Evolutionary conservation across 2,329 filamentous ascomycete species (phyloP), one percentile per base, ranked within the genome.

Genomic region (Trichoderma gracile): DNA sequence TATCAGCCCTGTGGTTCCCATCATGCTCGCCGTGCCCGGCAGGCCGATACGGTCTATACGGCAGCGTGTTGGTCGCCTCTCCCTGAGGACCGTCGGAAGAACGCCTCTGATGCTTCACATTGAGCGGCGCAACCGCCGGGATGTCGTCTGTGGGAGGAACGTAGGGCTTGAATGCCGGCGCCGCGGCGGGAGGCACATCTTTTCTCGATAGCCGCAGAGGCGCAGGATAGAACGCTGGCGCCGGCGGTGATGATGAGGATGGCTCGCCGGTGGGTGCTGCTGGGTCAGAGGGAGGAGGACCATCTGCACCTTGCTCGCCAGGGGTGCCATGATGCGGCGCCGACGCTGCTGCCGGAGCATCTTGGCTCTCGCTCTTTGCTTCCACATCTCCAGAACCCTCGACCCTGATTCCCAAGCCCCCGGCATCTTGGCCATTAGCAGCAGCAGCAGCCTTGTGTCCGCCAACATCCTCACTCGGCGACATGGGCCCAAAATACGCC

Each of bases 401-500:
- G 12, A 10, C 19, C n/a, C 4, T 54, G 46, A 38, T 46, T 1
- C 50, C 58, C 15, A 45, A 23, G 3, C 49, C 58, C 17, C 38
- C 58, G 12, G 30, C 58, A 43, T 8, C 38, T 12, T 17, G 6
- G 5, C 47, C 47, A n/a, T 9, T 19, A 12, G 21, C 30, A 14
- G 45, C 23, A 50, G 4, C 66, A 21, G 12, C 59, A 63, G 15
- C n/a, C 49, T 27, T 49, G 10, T 14, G 52, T 7, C 25, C 43
- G 2, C 40, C 45, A 15, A 9, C 7, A 30, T 64, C 65, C 17
- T 68, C 66, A 15, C 65, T 55, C 2, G 30, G 63, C 19, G 27
- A 21, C 14, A 60, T 38, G 12, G 72, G 69, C 3, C 74, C 73
- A 66, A 74, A 71, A 40, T 75, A 77, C 17, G 75, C 69, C 74